Base-by-base conservation (phyloP, 2,329 filamentous ascomycete species). In the Colletotrichum liaoningense region DNA sequence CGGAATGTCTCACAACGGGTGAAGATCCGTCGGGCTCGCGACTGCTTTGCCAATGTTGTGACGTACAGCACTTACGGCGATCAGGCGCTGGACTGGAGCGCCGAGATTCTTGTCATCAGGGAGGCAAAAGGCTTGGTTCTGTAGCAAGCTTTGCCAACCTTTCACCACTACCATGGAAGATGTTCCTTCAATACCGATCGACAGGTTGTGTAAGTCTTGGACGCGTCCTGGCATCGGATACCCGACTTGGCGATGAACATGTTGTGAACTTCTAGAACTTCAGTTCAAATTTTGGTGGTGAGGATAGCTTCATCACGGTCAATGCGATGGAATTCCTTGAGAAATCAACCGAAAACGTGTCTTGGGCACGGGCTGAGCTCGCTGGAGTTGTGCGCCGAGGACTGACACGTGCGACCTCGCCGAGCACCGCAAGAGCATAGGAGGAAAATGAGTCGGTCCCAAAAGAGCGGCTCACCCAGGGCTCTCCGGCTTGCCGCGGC, bases 151-250 rank as follows among this genome's bases (percentile, higher is more conserved):
- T 58, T 63, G 69, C 69, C 63, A 57, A 60, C 26, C 38, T 19
- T 58, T 33, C 28, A 7, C 42, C 59, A 73, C n/a, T 60, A 54
- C 58, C 22, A 22, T 56, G 69, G 54, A 30, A 46, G 11, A 16
- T 16, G 58, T 55, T 64, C 28, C 2, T 56, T 52, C 7, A 16
- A 55, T 28, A 16, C 70, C 46, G 46, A 69, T 65, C 46, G 66
- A n/a, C 52, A 46, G 46, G 67, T 60, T 70, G 46, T 5, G 33
- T n/a, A 28, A 52, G 67, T 42, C 67, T 73, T 73, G 66, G 69
- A 22, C 65, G 60, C 70, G 55, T 73, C 70, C 60, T 73, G 60
- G 60, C 55, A 73, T 73, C 55, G 60, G 38, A 33, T 38, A 62
- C 55, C 67, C 60, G 55, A 65, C 70, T 70, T 65, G 70, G 55